A percentile compares a stretch with the other conserved stretches of the same genome.
Conservation (phyloP, 768 basidiomycete genomes). For the Chalciporus chontae region DNA sequence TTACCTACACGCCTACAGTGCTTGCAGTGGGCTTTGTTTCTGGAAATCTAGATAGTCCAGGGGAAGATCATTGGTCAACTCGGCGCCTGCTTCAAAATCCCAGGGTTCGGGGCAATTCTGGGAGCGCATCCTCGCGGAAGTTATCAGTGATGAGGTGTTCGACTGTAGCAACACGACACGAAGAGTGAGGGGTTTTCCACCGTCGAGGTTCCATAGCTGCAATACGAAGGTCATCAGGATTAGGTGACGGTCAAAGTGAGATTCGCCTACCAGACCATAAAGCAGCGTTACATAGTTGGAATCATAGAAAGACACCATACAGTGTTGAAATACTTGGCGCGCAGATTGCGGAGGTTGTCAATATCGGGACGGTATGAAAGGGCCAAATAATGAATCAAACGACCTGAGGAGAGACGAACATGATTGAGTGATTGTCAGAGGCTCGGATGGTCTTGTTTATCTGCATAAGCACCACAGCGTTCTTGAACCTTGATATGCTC, state of each 20-base stretch:
- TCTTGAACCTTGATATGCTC: conserved; percentile 24
- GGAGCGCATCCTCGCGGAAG: conserved; percentile 17
- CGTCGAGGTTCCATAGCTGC: conserved; percentile 26
- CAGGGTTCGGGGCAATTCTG: conserved; percentile 13
- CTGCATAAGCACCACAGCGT: conserved; percentile 26
- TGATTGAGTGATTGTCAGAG: too few relatives aligned
- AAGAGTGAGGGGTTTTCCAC: conserved; percentile 19
- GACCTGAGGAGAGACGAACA: conserved; percentile 18
- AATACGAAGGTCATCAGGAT: not conserved
- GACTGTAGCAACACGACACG: conserved; percentile 20
- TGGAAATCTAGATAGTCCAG: not conserved
- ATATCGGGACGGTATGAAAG: conserved; percentile 24
- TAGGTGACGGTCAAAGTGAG: conserved; percentile 6
- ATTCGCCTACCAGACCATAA: conserved; percentile 8
- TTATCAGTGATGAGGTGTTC: conserved; percentile 23
- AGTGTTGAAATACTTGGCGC: conserved; percentile 20
- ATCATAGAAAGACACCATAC: conserved; percentile 6
- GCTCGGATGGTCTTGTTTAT: too few relatives aligned
- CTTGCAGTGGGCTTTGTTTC: not conserved
- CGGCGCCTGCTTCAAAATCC: not conserved
- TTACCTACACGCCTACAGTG: not conserved
- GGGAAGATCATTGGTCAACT: not conserved
- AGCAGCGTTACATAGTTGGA: not conserved
- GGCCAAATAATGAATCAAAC: conserved; percentile 25
- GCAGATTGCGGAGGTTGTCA: conserved; percentile 22